A percentile compares a stretch with the other conserved stretches of the same genome.
phyloP scores from a whole-genome alignment of 305 asterid species.

The Fraxinus sp. region DNA sequence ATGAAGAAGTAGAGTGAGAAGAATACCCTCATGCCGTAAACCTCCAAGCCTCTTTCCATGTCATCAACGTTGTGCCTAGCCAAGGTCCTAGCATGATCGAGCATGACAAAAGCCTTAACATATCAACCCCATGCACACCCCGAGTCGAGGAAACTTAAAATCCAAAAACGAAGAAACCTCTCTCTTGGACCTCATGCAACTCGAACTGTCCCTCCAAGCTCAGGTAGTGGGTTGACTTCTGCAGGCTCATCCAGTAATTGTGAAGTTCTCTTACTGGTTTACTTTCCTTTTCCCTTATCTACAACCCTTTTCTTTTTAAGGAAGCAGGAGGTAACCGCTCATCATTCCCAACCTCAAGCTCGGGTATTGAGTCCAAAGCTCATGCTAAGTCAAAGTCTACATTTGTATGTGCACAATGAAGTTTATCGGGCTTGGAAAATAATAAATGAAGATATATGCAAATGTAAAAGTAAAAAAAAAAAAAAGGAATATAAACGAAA shows the following conservation, averaged over 20 bases:
- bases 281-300: not conserved
- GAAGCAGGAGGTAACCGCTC: not conserved
- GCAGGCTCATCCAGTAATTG: not conserved
- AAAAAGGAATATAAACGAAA: too few species aligned
- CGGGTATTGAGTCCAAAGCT: not conserved
- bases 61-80: not conserved
- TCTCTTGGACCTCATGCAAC: not conserved
- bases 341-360: not conserved
- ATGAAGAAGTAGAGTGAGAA: not conserved
- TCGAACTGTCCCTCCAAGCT: not conserved
- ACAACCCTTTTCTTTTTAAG: not conserved
- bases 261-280: not conserved
- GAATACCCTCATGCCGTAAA: not conserved
- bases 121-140: not conserved
- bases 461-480: not conserved
- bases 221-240: not conserved
- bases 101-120: not conserved
- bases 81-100: not conserved
- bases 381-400: not conserved
- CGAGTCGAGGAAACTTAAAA: not conserved
- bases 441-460: not conserved
- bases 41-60: not conserved
- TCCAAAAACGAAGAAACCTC: not conserved
- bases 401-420: too few species aligned
- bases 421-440: not conserved